Conservation (phyloP, 768 basidiomycete genomes). For the Astraeus odoratus region DNA sequence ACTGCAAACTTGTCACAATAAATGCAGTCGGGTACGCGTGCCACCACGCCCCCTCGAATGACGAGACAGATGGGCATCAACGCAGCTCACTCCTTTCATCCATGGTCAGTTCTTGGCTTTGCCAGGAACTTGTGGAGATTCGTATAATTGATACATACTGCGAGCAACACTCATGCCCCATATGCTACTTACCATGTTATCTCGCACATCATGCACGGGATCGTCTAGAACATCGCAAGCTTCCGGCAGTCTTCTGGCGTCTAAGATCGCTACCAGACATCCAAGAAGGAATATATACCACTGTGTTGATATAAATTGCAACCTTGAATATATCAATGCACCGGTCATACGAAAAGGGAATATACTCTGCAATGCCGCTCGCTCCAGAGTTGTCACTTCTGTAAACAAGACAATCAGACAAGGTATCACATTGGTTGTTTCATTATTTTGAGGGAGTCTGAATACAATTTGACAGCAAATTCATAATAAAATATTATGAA, state of each 20-base stretch:
- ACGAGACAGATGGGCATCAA: too few species aligned
- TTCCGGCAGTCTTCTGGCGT: slow-evolving; percentile 6
- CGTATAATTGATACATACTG: background rate
- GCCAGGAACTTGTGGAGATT: background rate
- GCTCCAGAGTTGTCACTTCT: slow-evolving; percentile 14
- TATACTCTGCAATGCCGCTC: slow-evolving; percentile 10
- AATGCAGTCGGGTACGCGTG: background rate
- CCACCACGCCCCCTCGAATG: background rate
- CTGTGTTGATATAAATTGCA: slow-evolving; percentile 3
- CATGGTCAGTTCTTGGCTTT: background rate
- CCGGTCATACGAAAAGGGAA: slow-evolving; percentile 15
- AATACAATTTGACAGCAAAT: too few species aligned
- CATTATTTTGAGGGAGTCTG: too few species aligned
- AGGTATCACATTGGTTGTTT: too few species aligned
- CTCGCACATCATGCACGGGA: slow-evolving; percentile 20
- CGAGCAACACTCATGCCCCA: background rate
- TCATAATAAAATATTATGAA: too few species aligned
- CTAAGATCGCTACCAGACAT: slow-evolving; percentile 10
- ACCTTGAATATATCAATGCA: background rate
- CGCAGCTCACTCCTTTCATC: background rate
- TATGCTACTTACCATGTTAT: slow-evolving; percentile 10
- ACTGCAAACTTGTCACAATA: slow-evolving; percentile 8
- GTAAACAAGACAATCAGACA: slow-evolving; percentile 6
- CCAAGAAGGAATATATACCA: slow-evolving; percentile 15
- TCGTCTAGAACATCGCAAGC: slow-evolving; percentile 9